A percentile compares a stretch with the other conserved stretches of the same genome.
Evolutionary conservation across 1,284 basidiomycete genomes (phyloP).

Genomic region (Chalciporus sp.): DNA sequence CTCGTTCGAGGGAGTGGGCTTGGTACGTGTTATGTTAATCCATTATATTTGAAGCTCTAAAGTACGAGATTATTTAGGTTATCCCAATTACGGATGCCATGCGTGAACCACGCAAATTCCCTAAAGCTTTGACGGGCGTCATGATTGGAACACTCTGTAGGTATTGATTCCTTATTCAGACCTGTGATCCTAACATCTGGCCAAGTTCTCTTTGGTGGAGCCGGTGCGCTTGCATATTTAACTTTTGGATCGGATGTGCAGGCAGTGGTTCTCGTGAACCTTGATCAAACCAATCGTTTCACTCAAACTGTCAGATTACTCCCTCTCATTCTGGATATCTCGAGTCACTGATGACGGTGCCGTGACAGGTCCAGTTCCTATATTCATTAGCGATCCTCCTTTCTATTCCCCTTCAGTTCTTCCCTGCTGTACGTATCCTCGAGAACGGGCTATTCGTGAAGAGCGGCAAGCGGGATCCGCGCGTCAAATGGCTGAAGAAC

Average conservation of each 20-base stretch:
- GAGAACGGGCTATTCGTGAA: constrained; percentile 95
- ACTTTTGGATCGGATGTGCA: constrained; percentile 89
- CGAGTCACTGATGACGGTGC: neutral
- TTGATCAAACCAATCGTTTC: constrained; percentile 83
- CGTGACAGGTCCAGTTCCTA: constrained; percentile 71
- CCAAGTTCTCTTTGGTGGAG: constrained; percentile 83
- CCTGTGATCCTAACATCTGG: constrained; percentile 13
- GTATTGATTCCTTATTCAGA: constrained; percentile 20
- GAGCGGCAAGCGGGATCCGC: constrained; percentile 76
- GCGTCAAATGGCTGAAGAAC: constrained; percentile 93
- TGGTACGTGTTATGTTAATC: constrained; percentile 54
- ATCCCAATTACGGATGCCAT: constrained; percentile 98
- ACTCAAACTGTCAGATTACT: constrained; percentile 80
- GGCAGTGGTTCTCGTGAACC: constrained; percentile 94
- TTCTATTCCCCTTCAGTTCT: constrained; percentile 93
- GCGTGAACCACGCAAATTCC: constrained; percentile 93
- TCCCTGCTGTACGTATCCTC: constrained; percentile 96
- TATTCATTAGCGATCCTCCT: constrained; percentile 94
- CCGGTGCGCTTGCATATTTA: constrained; percentile 87
- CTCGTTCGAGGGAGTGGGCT: constrained; percentile 96
- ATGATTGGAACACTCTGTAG: constrained; percentile 80
- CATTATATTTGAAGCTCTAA: constrained; percentile 2
- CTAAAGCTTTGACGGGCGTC: constrained; percentile 84
- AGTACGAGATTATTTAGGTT: constrained; percentile 44
- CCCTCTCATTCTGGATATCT: constrained; percentile 8